These are phyloP conservation scores for Pisolithus tinctorius DNA, from an alignment of 768 basidiomycete genomes.

Conservation along the genomic window DNA sequence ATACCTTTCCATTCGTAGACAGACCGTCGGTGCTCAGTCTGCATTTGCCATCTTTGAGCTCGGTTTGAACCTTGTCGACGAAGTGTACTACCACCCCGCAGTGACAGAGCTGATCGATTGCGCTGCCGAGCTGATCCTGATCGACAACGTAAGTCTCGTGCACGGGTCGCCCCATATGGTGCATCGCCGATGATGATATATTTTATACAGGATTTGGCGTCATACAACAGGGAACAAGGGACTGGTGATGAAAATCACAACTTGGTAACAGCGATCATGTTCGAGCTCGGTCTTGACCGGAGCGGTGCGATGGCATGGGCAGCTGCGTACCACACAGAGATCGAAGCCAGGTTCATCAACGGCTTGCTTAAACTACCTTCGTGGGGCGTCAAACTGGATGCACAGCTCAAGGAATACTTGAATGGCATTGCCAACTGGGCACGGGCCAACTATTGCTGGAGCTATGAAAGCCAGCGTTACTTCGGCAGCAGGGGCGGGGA, in stretches of 20 bases:
- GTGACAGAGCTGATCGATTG: conserved; percentile 7
- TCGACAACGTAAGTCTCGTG: conserved; percentile 15
- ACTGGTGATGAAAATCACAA: conserved; percentile 29
- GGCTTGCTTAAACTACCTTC: conserved; percentile 20
- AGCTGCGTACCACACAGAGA: conserved; percentile 6
- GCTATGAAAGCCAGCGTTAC: conserved; percentile 26
- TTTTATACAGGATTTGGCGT: conserved; percentile 27
- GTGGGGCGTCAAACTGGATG: conserved; percentile 21
- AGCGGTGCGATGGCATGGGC: conserved; percentile 25
- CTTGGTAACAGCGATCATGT: conserved; percentile 29
- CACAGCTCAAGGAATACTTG: conserved; percentile 19
- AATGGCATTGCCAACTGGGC: conserved; percentile 21
- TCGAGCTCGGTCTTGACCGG: conserved; percentile 15
- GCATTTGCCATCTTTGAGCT: conserved; percentile 25
- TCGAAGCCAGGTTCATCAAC: conserved; percentile 14
- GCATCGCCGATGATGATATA: background rate
- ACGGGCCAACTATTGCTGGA: conserved; percentile 22
- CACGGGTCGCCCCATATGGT: background rate
- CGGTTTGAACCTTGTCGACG: conserved; percentile 27
- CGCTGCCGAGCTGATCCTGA: conserved; percentile 16
- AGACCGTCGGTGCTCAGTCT: conserved; percentile 25
- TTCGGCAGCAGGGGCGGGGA: conserved; percentile 22
- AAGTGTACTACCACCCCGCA: conserved; percentile 24
- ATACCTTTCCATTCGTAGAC: conserved; percentile 28
- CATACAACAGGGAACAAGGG: conserved; percentile 31